phyloP scores from a whole-genome alignment of 176 grass and related monocot species.

The Carex kokanica region DNA sequence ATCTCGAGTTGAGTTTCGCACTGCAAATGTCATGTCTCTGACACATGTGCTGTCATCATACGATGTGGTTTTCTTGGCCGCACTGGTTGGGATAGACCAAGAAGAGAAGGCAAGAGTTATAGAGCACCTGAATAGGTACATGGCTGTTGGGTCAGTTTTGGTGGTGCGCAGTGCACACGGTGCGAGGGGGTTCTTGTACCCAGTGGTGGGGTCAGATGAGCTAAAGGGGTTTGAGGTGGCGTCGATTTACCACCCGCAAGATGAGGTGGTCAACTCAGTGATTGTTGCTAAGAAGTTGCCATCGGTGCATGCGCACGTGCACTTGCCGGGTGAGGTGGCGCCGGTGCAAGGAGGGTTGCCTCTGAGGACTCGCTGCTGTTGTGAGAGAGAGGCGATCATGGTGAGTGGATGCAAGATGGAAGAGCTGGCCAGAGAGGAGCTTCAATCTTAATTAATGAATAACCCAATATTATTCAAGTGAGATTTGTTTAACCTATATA shows the following conservation, averaged over 20 bases:
- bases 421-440: conserved; percentile 57
- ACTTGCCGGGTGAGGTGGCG: neutral
- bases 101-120: conserved; percentile 61
- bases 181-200: conserved; percentile 73
- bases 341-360: conserved; percentile 16
- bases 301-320: neutral
- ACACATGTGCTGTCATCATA: conserved; percentile 33
- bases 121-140: conserved; percentile 52
- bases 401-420: conserved; percentile 67
- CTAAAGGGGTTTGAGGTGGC: conserved; percentile 57
- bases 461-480: neutral
- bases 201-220: conserved; percentile 52
- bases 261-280: conserved; percentile 96
- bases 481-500: neutral
- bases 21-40: conserved; percentile 45
- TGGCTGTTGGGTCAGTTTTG: conserved; percentile 54
- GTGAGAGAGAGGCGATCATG: conserved; percentile 52
- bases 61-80: conserved; percentile 77
- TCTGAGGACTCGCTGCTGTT: conserved; percentile 43
- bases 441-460: conserved; percentile 41
- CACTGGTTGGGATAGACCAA: conserved; percentile 54
- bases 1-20: conserved; percentile 57
- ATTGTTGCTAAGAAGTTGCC: conserved; percentile 69
- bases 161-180: conserved; percentile 81
- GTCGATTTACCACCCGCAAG: conserved; percentile 61